Percentiles rank a stretch among this genome's conserved stretches.
These are phyloP conservation scores for Parathielavia hyrcaniae DNA, from an alignment of 495 filamentous ascomycete species.

Conservation along the genomic window DNA sequence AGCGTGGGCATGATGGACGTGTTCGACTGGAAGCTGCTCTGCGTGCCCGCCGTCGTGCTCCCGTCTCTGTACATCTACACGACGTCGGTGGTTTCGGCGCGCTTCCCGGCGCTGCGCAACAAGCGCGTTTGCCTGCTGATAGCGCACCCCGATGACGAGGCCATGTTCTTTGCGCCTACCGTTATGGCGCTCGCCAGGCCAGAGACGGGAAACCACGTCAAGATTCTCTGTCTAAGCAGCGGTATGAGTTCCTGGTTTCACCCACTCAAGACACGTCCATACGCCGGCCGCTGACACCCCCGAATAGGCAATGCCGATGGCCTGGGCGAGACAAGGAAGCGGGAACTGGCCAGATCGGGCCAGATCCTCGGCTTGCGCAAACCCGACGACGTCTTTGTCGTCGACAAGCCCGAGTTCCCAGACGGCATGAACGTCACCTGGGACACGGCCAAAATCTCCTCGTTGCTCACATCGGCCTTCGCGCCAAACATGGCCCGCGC, in stretches of 20 bases:
- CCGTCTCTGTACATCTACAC: conserved; percentile 60
- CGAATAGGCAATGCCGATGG: conserved; percentile 74
- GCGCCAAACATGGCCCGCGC: conserved; percentile 50
- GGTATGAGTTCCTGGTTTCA: conserved; percentile 43
- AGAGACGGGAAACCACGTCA: conserved; percentile 75
- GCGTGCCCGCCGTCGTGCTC: conserved; percentile 50
- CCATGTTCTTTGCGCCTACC: conserved; percentile 97
- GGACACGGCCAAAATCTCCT: conserved; percentile 60
- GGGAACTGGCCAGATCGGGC: conserved; percentile 75
- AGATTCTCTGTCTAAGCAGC: conserved; percentile 86
- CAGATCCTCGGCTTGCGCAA: conserved; percentile 64
- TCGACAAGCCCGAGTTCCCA: conserved; percentile 75
- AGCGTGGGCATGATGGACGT: conserved; percentile 23
- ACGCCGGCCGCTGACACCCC: not conserved
- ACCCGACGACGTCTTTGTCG: conserved; percentile 68
- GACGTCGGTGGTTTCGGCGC: conserved; percentile 43
- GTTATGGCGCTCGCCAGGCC: conserved; percentile 69
- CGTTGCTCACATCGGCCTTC: conserved; percentile 62
- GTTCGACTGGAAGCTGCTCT: conserved; percentile 28
- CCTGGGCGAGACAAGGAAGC: conserved; percentile 71
- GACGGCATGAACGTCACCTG: conserved; percentile 79
- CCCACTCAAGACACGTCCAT: not conserved
- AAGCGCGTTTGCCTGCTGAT: conserved; percentile 87
- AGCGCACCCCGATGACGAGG: conserved; percentile 96
- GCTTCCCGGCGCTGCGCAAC: conserved; percentile 64